Evolutionary conservation across 345 rosid genomes (phyloP).

Genomic region (Leavenworthia alabamica): DNA sequence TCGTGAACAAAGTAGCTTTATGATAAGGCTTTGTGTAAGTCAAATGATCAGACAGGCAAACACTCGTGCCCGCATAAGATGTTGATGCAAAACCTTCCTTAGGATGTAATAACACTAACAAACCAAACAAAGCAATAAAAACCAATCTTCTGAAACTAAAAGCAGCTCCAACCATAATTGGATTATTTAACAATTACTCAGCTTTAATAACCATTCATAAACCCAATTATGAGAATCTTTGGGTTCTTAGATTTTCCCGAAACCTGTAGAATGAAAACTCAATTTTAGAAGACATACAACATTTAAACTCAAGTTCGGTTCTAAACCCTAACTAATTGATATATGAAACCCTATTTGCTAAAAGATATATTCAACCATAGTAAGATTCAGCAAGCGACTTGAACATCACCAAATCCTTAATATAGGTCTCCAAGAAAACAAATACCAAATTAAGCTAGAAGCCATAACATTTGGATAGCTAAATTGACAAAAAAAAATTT

Average conservation of each 20-base stretch:
- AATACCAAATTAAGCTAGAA: background rate
- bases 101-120: constrained; percentile 40
- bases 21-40: constrained; percentile 39
- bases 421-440: constrained; percentile 6
- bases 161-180: constrained; percentile 21
- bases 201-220: background rate
- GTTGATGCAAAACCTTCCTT: constrained; percentile 35
- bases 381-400: background rate
- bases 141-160: constrained; percentile 25
- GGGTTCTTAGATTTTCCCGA: background rate
- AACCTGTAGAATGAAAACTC: constrained; percentile 4
- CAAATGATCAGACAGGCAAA: constrained; percentile 51
- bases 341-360: constrained; percentile 1
- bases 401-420: background rate
- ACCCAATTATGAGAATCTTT: background rate
- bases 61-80: constrained; percentile 36
- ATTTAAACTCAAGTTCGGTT: background rate
- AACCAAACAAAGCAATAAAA: constrained; percentile 31
- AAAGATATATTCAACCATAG: background rate
- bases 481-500: background rate
- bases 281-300: background rate
- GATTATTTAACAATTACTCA: too few species aligned
- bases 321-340: background rate
- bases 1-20: constrained; percentile 34
- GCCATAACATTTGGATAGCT: background rate